Conservation (phyloP, 2,329 filamentous ascomycete species). For the Fusarium sarcochroum region DNA sequence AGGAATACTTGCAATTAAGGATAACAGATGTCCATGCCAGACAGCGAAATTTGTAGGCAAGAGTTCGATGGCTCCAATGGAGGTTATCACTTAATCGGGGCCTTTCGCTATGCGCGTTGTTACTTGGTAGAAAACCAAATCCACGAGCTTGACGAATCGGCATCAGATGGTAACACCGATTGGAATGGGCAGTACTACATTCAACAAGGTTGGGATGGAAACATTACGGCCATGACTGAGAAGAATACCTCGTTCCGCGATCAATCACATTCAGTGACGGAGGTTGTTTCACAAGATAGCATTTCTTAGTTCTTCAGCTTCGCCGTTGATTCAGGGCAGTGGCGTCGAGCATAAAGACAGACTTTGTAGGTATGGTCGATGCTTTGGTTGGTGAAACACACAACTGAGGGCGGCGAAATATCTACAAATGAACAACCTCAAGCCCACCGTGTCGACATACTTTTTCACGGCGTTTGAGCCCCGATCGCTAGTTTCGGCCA, state of each 20-base stretch:
- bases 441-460: background rate
- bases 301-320: background rate
- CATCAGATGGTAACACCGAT: too few relatives aligned
- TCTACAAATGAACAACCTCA: background rate
- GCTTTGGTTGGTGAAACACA: conserved; percentile 40
- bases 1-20: too few relatives aligned
- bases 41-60: too few relatives aligned
- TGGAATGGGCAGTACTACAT: too few relatives aligned
- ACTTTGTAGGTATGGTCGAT: conserved; percentile 12
- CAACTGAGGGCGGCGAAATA: conserved; percentile 21
- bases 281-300: conserved; percentile 8
- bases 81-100: too few relatives aligned
- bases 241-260: background rate
- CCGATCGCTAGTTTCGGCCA: conserved; percentile 13
- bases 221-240: background rate
- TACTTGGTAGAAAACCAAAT: too few relatives aligned
- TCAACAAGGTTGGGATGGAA: too few relatives aligned
- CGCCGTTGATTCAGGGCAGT: conserved; percentile 13
- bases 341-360: conserved; percentile 26
- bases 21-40: too few relatives aligned
- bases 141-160: too few relatives aligned
- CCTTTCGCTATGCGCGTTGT: too few relatives aligned
- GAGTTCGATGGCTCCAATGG: too few relatives aligned
- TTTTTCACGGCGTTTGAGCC: conserved; percentile 4
- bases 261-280: too few relatives aligned